Evolutionary conservation across 2,329 filamentous ascomycete genomes (phyloP).

Genomic region (Ilyonectria destructans): DNA sequence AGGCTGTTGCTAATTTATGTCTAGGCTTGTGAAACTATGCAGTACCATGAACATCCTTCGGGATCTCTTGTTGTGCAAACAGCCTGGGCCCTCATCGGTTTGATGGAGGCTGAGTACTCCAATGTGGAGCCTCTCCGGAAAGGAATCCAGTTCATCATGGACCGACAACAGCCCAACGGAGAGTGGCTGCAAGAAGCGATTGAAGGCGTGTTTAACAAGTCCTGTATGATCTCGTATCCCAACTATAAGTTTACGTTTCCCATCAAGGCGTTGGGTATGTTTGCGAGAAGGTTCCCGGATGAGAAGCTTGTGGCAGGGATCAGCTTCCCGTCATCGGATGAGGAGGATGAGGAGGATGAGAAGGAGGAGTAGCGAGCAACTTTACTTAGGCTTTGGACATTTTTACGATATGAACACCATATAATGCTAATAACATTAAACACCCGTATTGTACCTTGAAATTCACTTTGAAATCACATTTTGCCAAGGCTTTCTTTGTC

Average conservation of each 20-base stretch:
- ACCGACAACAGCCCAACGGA: constrained; percentile 87
- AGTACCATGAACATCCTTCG: constrained; percentile 81
- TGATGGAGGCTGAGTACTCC: constrained; percentile 88
- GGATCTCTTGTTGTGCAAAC: constrained; percentile 95
- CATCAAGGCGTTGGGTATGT: constrained; percentile 94
- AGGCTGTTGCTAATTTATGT: constrained; percentile 32
- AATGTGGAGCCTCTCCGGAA: constrained; percentile 80
- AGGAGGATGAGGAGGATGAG: constrained; percentile 19
- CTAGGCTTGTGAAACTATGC: constrained; percentile 82
- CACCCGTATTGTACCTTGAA: neutral
- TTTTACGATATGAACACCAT: neutral
- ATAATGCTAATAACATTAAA: neutral
- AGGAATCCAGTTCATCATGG: constrained; percentile 87
- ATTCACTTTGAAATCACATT: neutral
- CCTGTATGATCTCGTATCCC: constrained; percentile 98
- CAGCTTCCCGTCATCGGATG: constrained; percentile 24
- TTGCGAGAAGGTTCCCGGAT: constrained; percentile 80
- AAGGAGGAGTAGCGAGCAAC: constrained; percentile 5
- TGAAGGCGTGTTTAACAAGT: constrained; percentile 99
- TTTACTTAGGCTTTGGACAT: neutral
- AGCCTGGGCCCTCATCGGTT: constrained; percentile 87
- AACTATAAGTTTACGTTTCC: constrained; percentile 99
- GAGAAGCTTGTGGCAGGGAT: constrained; percentile 63
- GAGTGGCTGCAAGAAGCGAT: constrained; percentile 97
- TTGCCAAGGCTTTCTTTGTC: too few relatives aligned